Conservation (phyloP, 257 asterid species). For the Apocynum venetum region DNA sequence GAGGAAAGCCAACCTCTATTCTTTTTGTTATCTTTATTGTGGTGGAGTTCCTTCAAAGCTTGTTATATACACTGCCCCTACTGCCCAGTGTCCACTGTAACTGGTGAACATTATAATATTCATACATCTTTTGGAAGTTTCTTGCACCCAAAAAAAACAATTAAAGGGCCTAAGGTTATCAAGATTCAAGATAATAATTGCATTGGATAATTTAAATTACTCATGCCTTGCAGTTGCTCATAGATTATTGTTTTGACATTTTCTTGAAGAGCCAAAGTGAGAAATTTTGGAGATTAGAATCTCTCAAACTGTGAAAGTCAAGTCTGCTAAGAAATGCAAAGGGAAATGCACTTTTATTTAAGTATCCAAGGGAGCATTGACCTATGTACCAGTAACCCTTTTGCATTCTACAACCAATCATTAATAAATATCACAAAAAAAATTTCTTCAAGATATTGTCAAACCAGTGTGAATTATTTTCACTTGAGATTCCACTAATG, state of each 20-base stretch:
- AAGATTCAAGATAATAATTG: not conserved
- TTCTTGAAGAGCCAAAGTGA: slow-evolving; percentile 4
- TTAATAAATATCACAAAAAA: not conserved
- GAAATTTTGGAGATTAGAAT: not conserved
- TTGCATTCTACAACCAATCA: slow-evolving; percentile 7
- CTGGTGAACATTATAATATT: slow-evolving; percentile 16
- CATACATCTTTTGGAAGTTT: slow-evolving; percentile 1
- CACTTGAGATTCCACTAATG: not conserved
- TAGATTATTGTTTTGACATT: not conserved
- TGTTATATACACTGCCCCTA: slow-evolving; percentile 28
- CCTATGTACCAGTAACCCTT: not conserved
- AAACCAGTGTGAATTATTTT: not conserved
- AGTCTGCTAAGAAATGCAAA: not conserved
- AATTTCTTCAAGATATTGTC: not conserved
- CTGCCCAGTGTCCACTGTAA: slow-evolving; percentile 33
- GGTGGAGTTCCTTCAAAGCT: slow-evolving; percentile 41
- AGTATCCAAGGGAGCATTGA: slow-evolving; percentile 14
- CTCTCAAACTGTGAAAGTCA: slow-evolving; percentile 8
- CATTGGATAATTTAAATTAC: slow-evolving; percentile 20
- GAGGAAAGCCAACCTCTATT: slow-evolving; percentile 26
- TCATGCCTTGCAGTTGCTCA: not conserved
- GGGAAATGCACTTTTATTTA: slow-evolving; percentile 1
- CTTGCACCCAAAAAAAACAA: not conserved
- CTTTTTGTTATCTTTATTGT: slow-evolving; percentile 28
- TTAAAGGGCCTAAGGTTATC: not conserved